Conservation (phyloP, 441 rosid genomes). For the Mallotus repandus region DNA sequence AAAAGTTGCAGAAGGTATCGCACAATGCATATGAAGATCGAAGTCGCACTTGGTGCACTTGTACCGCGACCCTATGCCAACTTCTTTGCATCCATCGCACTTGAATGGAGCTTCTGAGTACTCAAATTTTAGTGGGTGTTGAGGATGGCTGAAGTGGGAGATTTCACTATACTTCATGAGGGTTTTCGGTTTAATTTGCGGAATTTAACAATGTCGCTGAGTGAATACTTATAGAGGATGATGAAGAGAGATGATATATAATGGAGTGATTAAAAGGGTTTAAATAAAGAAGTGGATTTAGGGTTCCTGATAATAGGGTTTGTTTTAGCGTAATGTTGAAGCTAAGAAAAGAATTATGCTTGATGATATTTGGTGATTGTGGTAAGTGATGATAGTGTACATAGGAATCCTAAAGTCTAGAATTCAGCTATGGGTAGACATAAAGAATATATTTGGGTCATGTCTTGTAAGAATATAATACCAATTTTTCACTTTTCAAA, state of each 20-base stretch:
- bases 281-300: constrained; percentile 2
- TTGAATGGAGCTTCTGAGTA: constrained; percentile 73
- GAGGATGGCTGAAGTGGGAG: constrained; percentile 74
- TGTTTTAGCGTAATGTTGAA: constrained; percentile 41
- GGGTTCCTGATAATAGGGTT: constrained; percentile 13
- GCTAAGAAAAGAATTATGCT: constrained; percentile 49
- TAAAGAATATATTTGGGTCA: constrained; percentile 35
- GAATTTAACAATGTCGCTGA: constrained; percentile 4
- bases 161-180: constrained; percentile 68
- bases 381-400: constrained; percentile 35
- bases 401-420: constrained; percentile 34
- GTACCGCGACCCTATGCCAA: constrained; percentile 81
- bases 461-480: constrained; percentile 34
- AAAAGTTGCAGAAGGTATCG: constrained; percentile 49
- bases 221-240: constrained; percentile 20
- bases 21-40: constrained; percentile 88
- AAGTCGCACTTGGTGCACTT: constrained; percentile 64
- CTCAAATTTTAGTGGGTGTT: constrained; percentile 64
- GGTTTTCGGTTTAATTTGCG: background rate
- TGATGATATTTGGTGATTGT: constrained; percentile 38
- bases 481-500: constrained; percentile 32
- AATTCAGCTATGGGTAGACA: constrained; percentile 32
- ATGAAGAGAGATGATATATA: background rate
- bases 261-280: no score
- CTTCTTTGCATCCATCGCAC: constrained; percentile 95